Base-by-base conservation (phyloP, 768 basidiomycete species). In the Boletus eberwhitei region DNA sequence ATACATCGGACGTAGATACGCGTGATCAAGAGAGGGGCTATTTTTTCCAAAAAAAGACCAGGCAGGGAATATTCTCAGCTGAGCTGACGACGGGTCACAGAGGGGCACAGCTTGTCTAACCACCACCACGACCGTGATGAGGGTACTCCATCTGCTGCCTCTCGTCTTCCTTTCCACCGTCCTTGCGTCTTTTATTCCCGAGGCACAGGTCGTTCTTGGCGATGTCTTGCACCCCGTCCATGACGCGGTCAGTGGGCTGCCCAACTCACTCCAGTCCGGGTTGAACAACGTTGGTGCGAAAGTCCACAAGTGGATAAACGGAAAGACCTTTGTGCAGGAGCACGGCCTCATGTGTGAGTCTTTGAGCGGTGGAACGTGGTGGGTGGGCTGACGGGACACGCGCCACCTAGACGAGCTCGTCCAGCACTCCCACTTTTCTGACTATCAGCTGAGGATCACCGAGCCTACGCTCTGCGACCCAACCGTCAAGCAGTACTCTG, bases 401-500 rank as follows among this genome's bases (percentile, higher is more conserved):
- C 24, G 24, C 38, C 9, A 17, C n/a, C 17, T 11, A 61, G 88
- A 88, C 64, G 87, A 90, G 66, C 76, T 86, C 19, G 75, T 88
- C 19, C 78, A 77, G 4, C 83, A 84, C 57, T 71, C 80, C 11
- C 71, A 74, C 16, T 75, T 74, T 50, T 78, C 84, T 37, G 59
- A 71, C 46, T 77, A 89, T 67, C 74, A 79, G 54, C 75, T 91
- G 16, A 76, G 88, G 56, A 63, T 90, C 13, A 84, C 81, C 0
- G 79, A 85, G 59, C 87, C 92, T 11, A 76, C 79, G 32, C 72
- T 95, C 7, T 95, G 93, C 61, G 93, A 96, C 59, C 67, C 86
- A 0, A 71, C 79, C n/a, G 90, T 93, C 32, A 68, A 71, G 51
- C 87, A 90, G 64, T 83, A 87, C 58, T 88, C 87, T 34, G 91